Conservation (phyloP, 768 basidiomycete genomes). For the Lentinula raphanica region DNA sequence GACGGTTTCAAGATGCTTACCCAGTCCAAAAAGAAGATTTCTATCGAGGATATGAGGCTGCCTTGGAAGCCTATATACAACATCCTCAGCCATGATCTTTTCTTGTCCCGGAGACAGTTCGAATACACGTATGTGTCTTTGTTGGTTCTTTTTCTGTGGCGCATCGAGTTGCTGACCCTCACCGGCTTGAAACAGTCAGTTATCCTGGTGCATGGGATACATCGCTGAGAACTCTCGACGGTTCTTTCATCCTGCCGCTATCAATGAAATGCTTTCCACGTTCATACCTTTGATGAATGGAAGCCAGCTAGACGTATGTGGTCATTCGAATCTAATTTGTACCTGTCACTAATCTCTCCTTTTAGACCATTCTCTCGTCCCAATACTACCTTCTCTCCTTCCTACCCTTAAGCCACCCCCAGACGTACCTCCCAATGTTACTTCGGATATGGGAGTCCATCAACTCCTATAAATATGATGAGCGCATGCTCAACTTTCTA, state of each 20-base stretch:
- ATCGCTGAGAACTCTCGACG: constrained; percentile 63
- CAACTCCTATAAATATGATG: constrained; percentile 87
- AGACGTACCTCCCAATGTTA: constrained; percentile 76
- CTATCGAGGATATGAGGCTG: constrained; percentile 73
- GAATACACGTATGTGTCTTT: constrained; percentile 62
- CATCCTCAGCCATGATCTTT: constrained; percentile 67
- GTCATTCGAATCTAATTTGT: background rate
- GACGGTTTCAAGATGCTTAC: constrained; percentile 58
- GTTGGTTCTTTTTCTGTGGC: constrained; percentile 8
- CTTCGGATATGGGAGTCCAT: constrained; percentile 86
- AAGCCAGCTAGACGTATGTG: constrained; percentile 63
- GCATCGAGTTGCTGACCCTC: background rate
- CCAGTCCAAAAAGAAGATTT: constrained; percentile 66
- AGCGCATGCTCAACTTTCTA: constrained; percentile 82
- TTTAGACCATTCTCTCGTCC: constrained; percentile 66
- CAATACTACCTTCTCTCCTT: constrained; percentile 86
- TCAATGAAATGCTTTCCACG: constrained; percentile 82
- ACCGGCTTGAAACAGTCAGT: constrained; percentile 53
- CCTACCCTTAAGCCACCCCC: constrained; percentile 79
- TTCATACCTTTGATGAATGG: constrained; percentile 80
- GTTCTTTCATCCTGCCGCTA: constrained; percentile 87
- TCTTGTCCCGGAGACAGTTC: constrained; percentile 69
- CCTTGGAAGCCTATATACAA: constrained; percentile 80
- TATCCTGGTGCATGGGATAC: constrained; percentile 75
- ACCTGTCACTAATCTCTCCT: background rate